Percentiles rank a stretch among this genome's conserved stretches.
Evolutionary conservation across 1,284 basidiomycete species (phyloP).

Genomic region (Vanrija humicola): DNA sequence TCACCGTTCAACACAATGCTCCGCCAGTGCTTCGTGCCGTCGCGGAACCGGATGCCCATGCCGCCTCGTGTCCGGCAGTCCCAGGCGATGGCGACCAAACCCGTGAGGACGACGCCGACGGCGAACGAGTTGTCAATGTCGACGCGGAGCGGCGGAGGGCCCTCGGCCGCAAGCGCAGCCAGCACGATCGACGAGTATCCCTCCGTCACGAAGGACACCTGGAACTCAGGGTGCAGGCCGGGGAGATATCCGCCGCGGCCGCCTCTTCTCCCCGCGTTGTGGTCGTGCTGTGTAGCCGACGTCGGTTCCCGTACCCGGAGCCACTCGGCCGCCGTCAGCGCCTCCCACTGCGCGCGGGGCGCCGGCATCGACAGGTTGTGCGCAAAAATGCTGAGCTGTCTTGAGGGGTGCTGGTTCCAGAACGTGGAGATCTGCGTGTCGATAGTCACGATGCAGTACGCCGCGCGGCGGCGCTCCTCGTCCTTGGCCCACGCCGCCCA

Average conservation of each 20-base stretch:
- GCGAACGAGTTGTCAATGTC: constrained; percentile 30
- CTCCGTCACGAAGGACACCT: constrained; percentile 27
- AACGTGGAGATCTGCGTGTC: constrained; percentile 42
- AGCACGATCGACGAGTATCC: constrained; percentile 33
- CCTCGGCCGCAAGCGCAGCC: constrained; percentile 25
- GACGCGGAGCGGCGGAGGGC: constrained; percentile 20
- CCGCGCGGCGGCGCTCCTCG: constrained; percentile 38
- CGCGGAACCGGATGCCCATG: constrained; percentile 39
- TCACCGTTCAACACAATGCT: constrained; percentile 26
- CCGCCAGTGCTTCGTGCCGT: constrained; percentile 40
- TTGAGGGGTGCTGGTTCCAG: constrained; percentile 39
- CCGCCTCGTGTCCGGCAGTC: constrained; percentile 39
- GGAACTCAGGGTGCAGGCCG: constrained; percentile 39
- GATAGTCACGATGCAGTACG: constrained; percentile 36
- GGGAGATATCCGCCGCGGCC: constrained; percentile 21
- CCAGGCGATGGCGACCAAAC: constrained; percentile 39
- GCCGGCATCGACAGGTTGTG: constrained; percentile 37
- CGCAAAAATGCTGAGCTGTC: constrained; percentile 41
- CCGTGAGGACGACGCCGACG: constrained; percentile 33
- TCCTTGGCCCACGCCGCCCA: constrained; percentile 44
- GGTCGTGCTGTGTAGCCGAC: neutral
- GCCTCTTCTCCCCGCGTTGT: neutral
- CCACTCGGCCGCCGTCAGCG: constrained; percentile 31
- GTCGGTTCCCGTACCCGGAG: constrained; percentile 12
- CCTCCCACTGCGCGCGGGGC: constrained; percentile 34